Percentiles rank a stretch among this genome's conserved stretches.
phyloP scores from a whole-genome alignment of 306 rosid species.

The Malus sieversii region DNA sequence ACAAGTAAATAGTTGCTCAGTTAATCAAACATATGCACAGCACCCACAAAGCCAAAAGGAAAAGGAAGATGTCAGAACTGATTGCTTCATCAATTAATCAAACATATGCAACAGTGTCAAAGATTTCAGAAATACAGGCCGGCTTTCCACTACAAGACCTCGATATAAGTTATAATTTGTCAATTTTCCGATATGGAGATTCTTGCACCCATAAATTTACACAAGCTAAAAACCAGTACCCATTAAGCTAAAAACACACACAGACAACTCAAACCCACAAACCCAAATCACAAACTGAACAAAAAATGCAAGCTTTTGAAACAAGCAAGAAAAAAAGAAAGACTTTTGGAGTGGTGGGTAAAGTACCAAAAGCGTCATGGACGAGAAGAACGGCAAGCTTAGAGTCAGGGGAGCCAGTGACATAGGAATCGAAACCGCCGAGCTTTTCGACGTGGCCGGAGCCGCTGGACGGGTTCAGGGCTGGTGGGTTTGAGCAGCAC shows the following conservation, averaged over 20 bases:
- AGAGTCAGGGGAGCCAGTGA: conserved; percentile 47
- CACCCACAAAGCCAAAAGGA: background rate
- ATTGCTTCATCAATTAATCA: background rate
- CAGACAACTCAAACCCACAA: background rate
- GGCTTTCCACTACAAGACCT: background rate
- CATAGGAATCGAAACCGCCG: conserved; percentile 31
- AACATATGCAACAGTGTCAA: background rate
- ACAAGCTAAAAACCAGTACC: background rate
- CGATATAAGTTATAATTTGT: background rate
- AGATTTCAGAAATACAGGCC: too few species aligned
- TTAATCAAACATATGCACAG: too few species aligned
- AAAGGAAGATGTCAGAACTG: background rate
- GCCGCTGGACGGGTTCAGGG: conserved; percentile 42
- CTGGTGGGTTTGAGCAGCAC: conserved; percentile 70
- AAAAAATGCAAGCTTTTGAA: background rate
- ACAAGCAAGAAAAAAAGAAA: background rate
- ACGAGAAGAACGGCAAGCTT: conserved; percentile 44
- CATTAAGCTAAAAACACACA: background rate
- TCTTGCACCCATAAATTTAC: background rate
- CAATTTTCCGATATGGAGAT: background rate
- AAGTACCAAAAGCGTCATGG: conserved; percentile 44
- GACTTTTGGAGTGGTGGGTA: background rate
- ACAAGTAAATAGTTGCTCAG: background rate
- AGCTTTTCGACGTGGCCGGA: conserved; percentile 43
- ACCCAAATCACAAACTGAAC: background rate